phyloP scores from a whole-genome alignment of 495 filamentous ascomycete genomes.

The Xylaria intraflava region DNA sequence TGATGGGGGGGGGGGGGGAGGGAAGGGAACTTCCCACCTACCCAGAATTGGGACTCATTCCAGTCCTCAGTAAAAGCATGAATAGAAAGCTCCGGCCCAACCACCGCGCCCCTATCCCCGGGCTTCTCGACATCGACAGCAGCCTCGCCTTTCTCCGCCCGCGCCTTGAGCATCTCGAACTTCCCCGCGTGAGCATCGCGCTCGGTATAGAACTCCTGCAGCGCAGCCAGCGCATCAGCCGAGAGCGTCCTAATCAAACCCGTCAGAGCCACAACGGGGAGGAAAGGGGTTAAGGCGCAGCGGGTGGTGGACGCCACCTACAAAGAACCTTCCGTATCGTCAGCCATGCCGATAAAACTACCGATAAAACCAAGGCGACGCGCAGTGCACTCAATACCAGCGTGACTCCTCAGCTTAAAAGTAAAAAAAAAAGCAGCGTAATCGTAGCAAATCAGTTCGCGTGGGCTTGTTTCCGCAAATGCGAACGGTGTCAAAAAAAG shows the following conservation, averaged over 20 bases:
- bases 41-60: conserved; percentile 78
- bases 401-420: too few species aligned
- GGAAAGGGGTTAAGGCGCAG: too few species aligned
- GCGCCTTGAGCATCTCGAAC: conserved; percentile 54
- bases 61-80: conserved; percentile 72
- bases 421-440: too few species aligned
- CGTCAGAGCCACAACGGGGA: background rate
- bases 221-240: conserved; percentile 50
- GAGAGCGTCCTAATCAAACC: conserved; percentile 46
- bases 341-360: background rate
- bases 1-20: background rate
- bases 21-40: conserved; percentile 22
- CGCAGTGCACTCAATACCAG: too few species aligned
- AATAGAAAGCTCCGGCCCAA: conserved; percentile 49
- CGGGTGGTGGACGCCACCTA: conserved; percentile 3
- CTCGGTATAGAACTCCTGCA: conserved; percentile 64
- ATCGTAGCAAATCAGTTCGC: too few species aligned
- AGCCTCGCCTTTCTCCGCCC: conserved; percentile 8
- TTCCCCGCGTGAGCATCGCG: conserved; percentile 53
- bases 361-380: too few species aligned
- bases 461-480: too few species aligned
- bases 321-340: conserved; percentile 5
- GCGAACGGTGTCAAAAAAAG: too few species aligned
- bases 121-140: conserved; percentile 35
- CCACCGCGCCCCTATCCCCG: background rate